Base-by-base conservation (phyloP, 192 early-diverging fungal genomes). In the Phycomyces nitens region DNA sequence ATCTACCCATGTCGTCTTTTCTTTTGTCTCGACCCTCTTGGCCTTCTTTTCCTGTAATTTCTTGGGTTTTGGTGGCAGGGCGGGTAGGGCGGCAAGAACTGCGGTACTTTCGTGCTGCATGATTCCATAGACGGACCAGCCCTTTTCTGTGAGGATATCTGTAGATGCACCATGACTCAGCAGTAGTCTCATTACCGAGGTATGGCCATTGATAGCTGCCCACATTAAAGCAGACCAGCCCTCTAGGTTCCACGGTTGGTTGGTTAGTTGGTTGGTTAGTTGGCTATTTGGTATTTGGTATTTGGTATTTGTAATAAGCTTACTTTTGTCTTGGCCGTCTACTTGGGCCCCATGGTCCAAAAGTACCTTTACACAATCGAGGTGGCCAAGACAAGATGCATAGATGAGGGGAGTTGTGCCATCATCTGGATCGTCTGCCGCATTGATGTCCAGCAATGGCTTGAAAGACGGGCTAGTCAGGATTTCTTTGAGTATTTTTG, bases 191-290 rank as follows among this genome's bases (percentile, higher is more conserved):
- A 92, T 86, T 27, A 91, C 75, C n/a, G 85, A 76, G 52, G 84
- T 79, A 69, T 91, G 84, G 60, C 89, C 84, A 64, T 88, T 86
- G 56, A 86, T 82, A 26, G 88, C 84, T 8, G 93, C 93, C 94
- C 94, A 96, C 81, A 93, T 91, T 27, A 96, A 81, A 21, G 92
- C 86, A 10, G 91, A 91, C 93, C 93, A 96, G 40, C 89, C 89
- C 65, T 84, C 86, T 84, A 69, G 29, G 15, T 43, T 47, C n/a
- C 20, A 23, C 51, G 16, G 26, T 54, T 29, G 29, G 42, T 34
- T 18, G 14, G 16, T n/a, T n/a, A n/a, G n/a, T n/a, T n/a, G n/a
- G n/a, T n/a, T n/a, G n/a, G n/a, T n/a, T n/a, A n/a, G n/a, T n/a
- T n/a, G n/a, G n/a, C n/a, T n/a, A n/a, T n/a, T n/a, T n/a, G n/a